These are phyloP conservation scores for Violaceomyces palustris DNA, from an alignment of 1,284 basidiomycete genomes.

Conservation along the genomic window DNA sequence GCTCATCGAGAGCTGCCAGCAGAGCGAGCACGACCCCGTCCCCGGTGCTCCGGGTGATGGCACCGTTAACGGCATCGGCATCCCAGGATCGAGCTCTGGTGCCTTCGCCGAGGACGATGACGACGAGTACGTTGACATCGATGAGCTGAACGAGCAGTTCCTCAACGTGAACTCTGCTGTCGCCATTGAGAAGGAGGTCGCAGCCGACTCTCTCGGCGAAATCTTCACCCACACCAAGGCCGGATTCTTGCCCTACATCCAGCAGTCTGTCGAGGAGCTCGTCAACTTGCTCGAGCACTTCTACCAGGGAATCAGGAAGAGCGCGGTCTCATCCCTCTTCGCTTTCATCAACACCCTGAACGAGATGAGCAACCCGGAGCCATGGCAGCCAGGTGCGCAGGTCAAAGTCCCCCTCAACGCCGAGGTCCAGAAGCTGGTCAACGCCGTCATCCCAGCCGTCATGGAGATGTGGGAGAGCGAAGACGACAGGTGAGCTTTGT, in stretches of 20 bases:
- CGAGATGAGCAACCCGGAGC: conserved; percentile 72
- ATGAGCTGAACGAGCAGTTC: conserved; percentile 64
- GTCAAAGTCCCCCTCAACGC: conserved; percentile 64
- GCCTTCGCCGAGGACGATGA: conserved; percentile 61
- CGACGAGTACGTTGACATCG: conserved; percentile 62
- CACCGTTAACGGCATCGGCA: conserved; percentile 57
- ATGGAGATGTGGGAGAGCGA: conserved; percentile 88
- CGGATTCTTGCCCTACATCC: conserved; percentile 80
- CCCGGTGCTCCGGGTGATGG: conserved; percentile 50
- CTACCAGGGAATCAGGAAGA: conserved; percentile 97
- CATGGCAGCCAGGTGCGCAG: conserved; percentile 73
- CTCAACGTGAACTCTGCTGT: conserved; percentile 82
- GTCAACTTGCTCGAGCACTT: conserved; percentile 81
- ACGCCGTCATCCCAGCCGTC: conserved; percentile 69
- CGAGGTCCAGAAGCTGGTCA: conserved; percentile 76
- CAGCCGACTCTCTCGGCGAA: conserved; percentile 90
- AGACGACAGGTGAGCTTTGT: conserved; percentile 84
- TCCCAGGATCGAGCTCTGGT: conserved; percentile 63
- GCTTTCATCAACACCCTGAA: conserved; percentile 89
- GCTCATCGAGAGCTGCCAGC: conserved; percentile 77
- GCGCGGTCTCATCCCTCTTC: conserved; percentile 80
- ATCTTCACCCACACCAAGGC: conserved; percentile 76
- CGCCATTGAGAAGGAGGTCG: conserved; percentile 98
- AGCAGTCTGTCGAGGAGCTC: conserved; percentile 71
- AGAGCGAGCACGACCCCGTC: conserved; percentile 59